A percentile compares a stretch with the other conserved stretches of the same genome.
These are phyloP conservation scores for Phytophthora syringae DNA, from an alignment of 352 stramenopile genomes.

Conservation along the genomic window DNA sequence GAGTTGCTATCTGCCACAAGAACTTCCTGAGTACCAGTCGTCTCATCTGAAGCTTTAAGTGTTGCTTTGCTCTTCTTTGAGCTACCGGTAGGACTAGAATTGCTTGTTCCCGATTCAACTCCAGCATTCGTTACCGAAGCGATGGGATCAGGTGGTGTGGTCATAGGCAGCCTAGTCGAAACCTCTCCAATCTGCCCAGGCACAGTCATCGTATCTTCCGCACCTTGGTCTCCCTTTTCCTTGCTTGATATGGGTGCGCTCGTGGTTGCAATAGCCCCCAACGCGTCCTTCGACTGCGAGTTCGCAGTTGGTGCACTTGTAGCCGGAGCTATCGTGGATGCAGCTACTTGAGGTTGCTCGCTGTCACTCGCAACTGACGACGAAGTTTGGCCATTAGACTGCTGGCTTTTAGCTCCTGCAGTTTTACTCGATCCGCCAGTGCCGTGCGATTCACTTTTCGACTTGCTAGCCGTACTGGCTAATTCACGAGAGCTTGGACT, in stretches of 20 bases:
- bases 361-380: not conserved
- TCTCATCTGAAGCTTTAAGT: not conserved
- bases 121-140: no score
- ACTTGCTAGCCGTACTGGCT: not conserved
- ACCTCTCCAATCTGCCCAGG: not conserved
- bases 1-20: not conserved
- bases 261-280: not conserved
- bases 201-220: not conserved
- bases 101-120: no score
- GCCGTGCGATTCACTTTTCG: not conserved
- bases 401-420: not conserved
- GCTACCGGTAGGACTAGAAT: no score
- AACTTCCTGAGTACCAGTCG: not conserved
- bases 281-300: not conserved
- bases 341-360: not conserved
- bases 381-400: not conserved
- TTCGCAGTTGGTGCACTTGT: not conserved
- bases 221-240: not conserved
- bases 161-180: not conserved
- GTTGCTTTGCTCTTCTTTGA: not conserved
- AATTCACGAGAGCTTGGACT: slow-evolving; percentile 3
- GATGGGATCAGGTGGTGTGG: not conserved
- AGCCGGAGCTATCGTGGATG: not conserved
- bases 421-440: not conserved
- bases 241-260: not conserved